Evolutionary conservation across 805 yeast genomes (phyloP).

Genomic region (Sugiyamaella chiloensis): DNA sequence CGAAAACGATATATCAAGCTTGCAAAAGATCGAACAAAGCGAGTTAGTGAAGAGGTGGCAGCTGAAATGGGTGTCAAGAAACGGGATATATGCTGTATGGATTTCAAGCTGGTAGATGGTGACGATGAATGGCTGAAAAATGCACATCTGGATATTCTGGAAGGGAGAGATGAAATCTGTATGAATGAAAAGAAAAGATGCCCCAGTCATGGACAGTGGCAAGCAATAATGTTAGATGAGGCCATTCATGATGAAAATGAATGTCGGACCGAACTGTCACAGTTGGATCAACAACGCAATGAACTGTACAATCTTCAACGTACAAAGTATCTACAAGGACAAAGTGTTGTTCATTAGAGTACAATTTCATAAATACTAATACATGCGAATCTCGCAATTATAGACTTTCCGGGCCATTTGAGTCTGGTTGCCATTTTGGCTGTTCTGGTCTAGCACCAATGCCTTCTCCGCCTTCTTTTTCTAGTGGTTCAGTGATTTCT

Average conservation of each 20-base stretch:
- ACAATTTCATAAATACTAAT: conserved; percentile 3
- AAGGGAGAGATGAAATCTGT: conserved; percentile 18
- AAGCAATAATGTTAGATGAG: conserved; percentile 17
- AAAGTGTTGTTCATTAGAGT: not conserved
- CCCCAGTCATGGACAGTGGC: conserved; percentile 24
- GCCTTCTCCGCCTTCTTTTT: no score
- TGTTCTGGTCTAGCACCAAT: no score
- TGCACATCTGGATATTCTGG: conserved; percentile 1
- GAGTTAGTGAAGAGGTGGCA: conserved; percentile 24
- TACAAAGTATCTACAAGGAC: not conserved
- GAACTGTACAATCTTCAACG: not conserved
- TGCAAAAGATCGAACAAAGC: conserved; percentile 24
- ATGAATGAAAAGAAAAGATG: conserved; percentile 24
- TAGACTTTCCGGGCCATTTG: no score
- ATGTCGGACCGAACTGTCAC: not conserved
- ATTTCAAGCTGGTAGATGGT: conserved; percentile 12
- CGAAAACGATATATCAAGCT: conserved; percentile 16
- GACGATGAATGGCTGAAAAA: conserved; percentile 11
- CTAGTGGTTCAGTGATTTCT: no score
- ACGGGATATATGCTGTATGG: conserved; percentile 27
- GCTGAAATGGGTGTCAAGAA: conserved; percentile 23
- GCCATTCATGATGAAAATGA: not conserved
- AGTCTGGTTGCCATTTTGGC: no score
- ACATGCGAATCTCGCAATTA: no score
- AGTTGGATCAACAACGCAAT: conserved; percentile 1